Evolutionary conservation across 805 yeast genomes (phyloP).

Genomic region (Henningerozyma blattae): DNA sequence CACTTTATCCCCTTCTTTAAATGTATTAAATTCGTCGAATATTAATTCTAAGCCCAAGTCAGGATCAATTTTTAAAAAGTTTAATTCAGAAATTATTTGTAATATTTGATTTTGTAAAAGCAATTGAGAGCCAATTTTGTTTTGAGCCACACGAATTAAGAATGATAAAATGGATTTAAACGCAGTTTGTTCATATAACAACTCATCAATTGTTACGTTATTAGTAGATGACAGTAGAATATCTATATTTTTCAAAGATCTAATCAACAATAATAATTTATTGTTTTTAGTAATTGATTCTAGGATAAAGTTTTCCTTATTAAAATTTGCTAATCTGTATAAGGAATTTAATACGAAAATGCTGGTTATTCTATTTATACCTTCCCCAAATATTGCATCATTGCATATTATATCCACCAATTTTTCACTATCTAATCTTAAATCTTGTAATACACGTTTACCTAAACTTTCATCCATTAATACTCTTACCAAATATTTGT

Average conservation of each 20-base stretch:
- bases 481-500: conserved; percentile 47
- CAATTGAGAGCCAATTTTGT: conserved; percentile 65
- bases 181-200: conserved; percentile 65
- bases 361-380: conserved; percentile 62
- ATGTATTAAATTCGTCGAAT: conserved; percentile 26
- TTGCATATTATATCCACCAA: conserved; percentile 55
- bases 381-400: conserved; percentile 74
- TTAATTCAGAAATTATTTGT: conserved; percentile 42
- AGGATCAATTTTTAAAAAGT: conserved; percentile 57
- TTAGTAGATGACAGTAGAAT: conserved; percentile 36
- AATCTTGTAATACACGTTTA: conserved; percentile 37
- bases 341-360: conserved; percentile 61
- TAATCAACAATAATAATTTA: conserved; percentile 49
- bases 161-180: conserved; percentile 62
- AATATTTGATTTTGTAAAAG: conserved; percentile 66
- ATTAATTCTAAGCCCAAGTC: conserved; percentile 58
- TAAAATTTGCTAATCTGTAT: conserved; percentile 40
- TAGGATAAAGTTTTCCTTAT: conserved; percentile 42
- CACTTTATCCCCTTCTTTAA: conserved; percentile 28
- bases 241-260: conserved; percentile 60
- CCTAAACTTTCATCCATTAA: conserved; percentile 30
- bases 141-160: conserved; percentile 62
- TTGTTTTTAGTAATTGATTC: conserved; percentile 54
- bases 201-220: conserved; percentile 35
- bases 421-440: conserved; percentile 48